phyloP scores from a whole-genome alignment of 768 basidiomycete species.

The Austroboletus eburneus region DNA sequence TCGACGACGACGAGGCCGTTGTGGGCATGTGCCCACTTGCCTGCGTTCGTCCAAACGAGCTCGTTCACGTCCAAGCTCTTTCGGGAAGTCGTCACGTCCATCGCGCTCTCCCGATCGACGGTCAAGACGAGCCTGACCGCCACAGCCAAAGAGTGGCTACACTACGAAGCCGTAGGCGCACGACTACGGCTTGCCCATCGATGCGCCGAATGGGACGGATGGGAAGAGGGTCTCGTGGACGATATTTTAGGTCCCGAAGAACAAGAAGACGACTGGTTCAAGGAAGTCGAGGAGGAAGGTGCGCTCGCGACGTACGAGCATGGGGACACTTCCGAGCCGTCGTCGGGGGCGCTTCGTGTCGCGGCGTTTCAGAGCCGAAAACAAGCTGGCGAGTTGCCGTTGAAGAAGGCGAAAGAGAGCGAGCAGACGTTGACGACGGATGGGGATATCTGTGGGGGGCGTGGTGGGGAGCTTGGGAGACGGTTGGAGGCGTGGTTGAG shows the following conservation, averaged over 20 bases:
- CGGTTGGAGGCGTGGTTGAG: conserved; percentile 73
- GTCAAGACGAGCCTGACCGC: conserved; percentile 33
- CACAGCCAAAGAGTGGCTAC: conserved; percentile 67
- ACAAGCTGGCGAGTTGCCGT: conserved; percentile 44
- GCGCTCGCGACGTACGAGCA: conserved; percentile 24
- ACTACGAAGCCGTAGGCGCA: conserved; percentile 62
- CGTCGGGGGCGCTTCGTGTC: conserved; percentile 18
- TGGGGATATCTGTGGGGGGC: conserved; percentile 75
- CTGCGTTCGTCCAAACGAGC: conserved; percentile 74
- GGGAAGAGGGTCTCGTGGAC: conserved; percentile 81
- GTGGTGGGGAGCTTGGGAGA: conserved; percentile 73
- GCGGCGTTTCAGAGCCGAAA: conserved; percentile 31
- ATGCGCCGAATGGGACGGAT: conserved; percentile 85
- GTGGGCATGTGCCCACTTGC: conserved; percentile 81
- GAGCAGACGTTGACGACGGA: conserved; percentile 68
- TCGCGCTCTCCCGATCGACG: conserved; percentile 32
- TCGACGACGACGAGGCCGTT: conserved; percentile 84
- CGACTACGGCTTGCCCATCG: conserved; percentile 74
- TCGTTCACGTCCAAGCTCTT: conserved; percentile 71
- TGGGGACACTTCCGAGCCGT: conserved; percentile 14
- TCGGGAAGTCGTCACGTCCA: conserved; percentile 54
- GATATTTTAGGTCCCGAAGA: conserved; percentile 73
- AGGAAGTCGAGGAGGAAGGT: conserved; percentile 36
- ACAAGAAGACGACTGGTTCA: conserved; percentile 68
- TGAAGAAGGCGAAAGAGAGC: conserved; percentile 58